Percentiles rank a stretch among this genome's conserved stretches.
phyloP scores from a whole-genome alignment of 1,284 basidiomycete species.

The Puccinia novopanici region DNA sequence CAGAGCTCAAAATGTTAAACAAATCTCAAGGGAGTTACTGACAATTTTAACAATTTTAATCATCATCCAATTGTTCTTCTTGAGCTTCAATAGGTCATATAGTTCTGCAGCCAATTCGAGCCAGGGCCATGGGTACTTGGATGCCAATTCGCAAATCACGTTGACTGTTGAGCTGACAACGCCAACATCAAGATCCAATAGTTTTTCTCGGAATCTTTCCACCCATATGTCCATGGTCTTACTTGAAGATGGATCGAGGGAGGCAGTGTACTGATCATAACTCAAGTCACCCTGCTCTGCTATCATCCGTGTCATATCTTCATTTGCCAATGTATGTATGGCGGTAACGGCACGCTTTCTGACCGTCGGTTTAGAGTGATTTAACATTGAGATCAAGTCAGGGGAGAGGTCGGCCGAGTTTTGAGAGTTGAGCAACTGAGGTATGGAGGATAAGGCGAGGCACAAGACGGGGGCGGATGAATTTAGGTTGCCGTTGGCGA shows the following conservation, averaged over 20 bases:
- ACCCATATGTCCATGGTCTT: conserved; percentile 51
- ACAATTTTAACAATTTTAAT: conserved; percentile 98
- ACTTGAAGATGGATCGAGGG: conserved; percentile 2
- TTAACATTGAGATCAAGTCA: conserved; percentile 84
- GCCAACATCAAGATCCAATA: conserved; percentile 80
- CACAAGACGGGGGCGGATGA: conserved; percentile 50
- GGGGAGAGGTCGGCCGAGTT: conserved; percentile 77
- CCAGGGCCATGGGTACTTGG: conserved; percentile 66
- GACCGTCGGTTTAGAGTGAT: conserved; percentile 79
- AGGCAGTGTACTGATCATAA: conserved; percentile 64
- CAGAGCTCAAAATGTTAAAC: conserved; percentile 34
- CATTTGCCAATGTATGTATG: conserved; percentile 65
- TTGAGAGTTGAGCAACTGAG: conserved; percentile 31
- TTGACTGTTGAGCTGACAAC: conserved; percentile 92
- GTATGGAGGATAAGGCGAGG: conserved; percentile 39
- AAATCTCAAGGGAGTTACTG: conserved; percentile 55
- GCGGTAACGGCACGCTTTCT: conserved; percentile 85
- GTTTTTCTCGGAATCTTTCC: conserved; percentile 72
- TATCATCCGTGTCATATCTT: conserved; percentile 35
- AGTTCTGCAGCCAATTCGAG: conserved; percentile 77
- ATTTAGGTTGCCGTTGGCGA: conserved; percentile 33
- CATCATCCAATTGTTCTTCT: conserved; percentile 98
- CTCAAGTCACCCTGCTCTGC: conserved; percentile 18
- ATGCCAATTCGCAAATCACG: conserved; percentile 88
- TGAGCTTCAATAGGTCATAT: conserved; percentile 89